Base-by-base conservation (phyloP, 306 rosid species). In the Herpetospermum pedunculosum region DNA sequence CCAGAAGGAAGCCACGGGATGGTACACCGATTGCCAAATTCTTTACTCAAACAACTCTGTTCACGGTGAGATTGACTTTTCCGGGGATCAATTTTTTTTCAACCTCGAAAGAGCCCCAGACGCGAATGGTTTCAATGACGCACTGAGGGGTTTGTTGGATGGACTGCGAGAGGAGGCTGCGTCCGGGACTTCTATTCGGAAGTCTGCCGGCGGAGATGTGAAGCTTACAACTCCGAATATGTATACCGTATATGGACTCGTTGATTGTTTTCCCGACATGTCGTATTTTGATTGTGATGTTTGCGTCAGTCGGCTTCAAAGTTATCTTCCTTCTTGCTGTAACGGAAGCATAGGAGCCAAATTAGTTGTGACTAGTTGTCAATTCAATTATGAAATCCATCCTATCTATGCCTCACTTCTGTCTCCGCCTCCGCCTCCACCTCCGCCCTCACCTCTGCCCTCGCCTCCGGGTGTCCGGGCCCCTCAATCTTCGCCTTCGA, bases 201-300 rank as follows among this genome's bases (percentile, higher is more conserved):
- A 74, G 77, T 74, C 37, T 2, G 70, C 70, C 0, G 12, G 11
- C 10, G 70, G 77, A 25, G 26, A 55, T 5, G 30, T 30, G 37
- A 55, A 53, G 13, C 67, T 57, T 41, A 4, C 16, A 18, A 6
- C 0, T 55, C 50, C 54, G 13, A 57, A 46, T 43, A 11, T 11
- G 4, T 25, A 41, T 25, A 74, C 70, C 5, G 43, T 74, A 23
- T 74, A 74, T 57, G 77, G 55, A 6, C 25, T 74, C 4, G 69
- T 40, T 9, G 67, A 74, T 29, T 74, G 77, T 28, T 29, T 40
- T 57, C 77, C 77, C 34, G 77, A 74, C 34, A 55, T 74, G 53
- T 40, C 77, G 10, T 8, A 0, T 6, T 4, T 23, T 2, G 3
- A 58, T 13, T 74, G 77, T 43, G 26, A 57, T 55, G 77, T 28